These are phyloP conservation scores for Bryopsis sp. DNA, from an alignment of 139 green algal genomes.

Conservation along the genomic window DNA sequence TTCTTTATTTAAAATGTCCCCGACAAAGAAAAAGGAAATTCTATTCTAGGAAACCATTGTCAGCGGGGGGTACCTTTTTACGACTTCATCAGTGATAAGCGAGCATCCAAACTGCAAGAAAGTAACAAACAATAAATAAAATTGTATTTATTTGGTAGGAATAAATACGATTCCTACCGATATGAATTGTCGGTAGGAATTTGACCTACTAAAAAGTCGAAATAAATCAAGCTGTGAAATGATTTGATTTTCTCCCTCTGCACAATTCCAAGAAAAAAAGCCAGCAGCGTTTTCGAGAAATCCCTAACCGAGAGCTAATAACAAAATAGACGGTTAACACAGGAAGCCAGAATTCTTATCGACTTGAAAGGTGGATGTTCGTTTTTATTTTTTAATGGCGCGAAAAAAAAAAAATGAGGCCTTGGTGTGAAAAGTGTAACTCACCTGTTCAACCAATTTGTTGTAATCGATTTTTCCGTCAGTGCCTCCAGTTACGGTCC, in stretches of 20 bases:
- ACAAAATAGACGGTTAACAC: background rate
- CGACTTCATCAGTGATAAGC: slow-evolving; percentile 27
- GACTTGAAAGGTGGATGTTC: background rate
- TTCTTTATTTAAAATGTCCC: slow-evolving; percentile 7
- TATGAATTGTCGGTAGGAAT: background rate
- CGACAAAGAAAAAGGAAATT: too few relatives aligned
- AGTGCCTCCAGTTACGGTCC: slow-evolving; percentile 75
- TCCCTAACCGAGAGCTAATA: background rate
- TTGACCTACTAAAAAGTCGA: background rate
- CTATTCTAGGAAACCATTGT: too few relatives aligned
- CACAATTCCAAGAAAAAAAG: background rate
- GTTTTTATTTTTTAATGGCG: background rate
- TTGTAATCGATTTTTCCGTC: slow-evolving; percentile 95
- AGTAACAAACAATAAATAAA: background rate
- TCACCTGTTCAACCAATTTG: slow-evolving; percentile 79
- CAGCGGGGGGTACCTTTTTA: slow-evolving; percentile 38
- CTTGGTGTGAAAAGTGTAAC: background rate
- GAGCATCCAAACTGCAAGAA: slow-evolving; percentile 39
- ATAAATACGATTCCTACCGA: background rate
- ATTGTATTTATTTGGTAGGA: background rate
- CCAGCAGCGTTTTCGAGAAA: too few relatives aligned
- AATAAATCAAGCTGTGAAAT: background rate
- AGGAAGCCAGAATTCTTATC: background rate
- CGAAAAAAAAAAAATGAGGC: background rate
- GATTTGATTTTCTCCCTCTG: background rate